Evolutionary conservation across 2,329 filamentous ascomycete species (phyloP).

Genomic region (Lachnellula arida): DNA sequence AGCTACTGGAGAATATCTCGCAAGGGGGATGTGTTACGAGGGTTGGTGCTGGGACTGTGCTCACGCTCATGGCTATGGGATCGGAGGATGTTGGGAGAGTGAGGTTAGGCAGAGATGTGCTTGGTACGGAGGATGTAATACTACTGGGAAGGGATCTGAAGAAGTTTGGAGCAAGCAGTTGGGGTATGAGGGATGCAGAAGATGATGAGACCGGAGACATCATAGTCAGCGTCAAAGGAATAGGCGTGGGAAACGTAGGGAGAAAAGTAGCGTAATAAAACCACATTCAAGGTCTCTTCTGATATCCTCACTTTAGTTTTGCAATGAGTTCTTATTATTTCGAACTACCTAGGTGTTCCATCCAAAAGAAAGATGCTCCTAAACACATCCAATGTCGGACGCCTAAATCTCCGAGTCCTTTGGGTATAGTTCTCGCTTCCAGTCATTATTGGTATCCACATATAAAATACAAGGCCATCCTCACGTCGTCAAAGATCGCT

Average conservation of each 20-base stretch:
- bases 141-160: constrained; percentile 78
- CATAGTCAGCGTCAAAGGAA: constrained; percentile 85
- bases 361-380: too few species aligned
- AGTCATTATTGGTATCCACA: neutral
- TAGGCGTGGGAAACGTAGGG: constrained; percentile 90
- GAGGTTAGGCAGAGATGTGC: constrained; percentile 72
- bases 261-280: constrained; percentile 67
- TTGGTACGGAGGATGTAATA: constrained; percentile 77
- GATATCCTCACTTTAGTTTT: neutral
- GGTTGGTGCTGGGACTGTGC: constrained; percentile 66
- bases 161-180: constrained; percentile 84
- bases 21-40: constrained; percentile 77
- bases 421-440: neutral
- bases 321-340: neutral
- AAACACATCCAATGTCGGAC: too few species aligned
- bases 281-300: constrained; percentile 2
- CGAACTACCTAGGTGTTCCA: too few species aligned
- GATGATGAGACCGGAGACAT: constrained; percentile 62
- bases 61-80: constrained; percentile 96
- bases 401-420: too few species aligned
- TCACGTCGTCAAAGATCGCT: constrained; percentile 15
- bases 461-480: constrained; percentile 5
- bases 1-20: constrained; percentile 77
- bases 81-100: constrained; percentile 90
- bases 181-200: constrained; percentile 77